phyloP scores from a whole-genome alignment of 768 basidiomycete genomes.

The Steccherinum ochraceum region DNA sequence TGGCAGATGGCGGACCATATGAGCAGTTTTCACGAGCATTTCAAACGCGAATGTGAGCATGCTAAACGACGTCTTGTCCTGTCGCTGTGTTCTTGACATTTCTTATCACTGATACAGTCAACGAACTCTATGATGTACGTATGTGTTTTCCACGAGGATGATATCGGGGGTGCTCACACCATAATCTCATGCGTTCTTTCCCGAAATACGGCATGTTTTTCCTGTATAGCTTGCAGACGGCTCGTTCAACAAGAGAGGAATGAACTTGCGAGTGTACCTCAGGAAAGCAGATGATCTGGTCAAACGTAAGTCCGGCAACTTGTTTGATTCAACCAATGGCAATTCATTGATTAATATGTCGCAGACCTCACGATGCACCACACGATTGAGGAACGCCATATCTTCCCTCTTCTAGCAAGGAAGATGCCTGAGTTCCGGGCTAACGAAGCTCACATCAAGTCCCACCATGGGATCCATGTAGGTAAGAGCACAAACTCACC shows the following conservation, averaged over 20 bases:
- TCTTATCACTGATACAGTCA: slow-evolving; percentile 25
- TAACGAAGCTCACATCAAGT: slow-evolving; percentile 39
- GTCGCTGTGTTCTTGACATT: not conserved
- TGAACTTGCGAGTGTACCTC: slow-evolving; percentile 38
- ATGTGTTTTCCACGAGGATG: too few relatives aligned
- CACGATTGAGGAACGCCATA: slow-evolving; percentile 43
- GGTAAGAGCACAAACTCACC: slow-evolving; percentile 23
- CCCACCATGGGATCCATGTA: slow-evolving; percentile 49
- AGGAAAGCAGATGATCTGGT: slow-evolving; percentile 31
- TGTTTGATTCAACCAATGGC: not conserved
- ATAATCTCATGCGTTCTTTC: not conserved
- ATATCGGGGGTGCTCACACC: not conserved
- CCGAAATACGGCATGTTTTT: not conserved
- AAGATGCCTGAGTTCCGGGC: slow-evolving; percentile 42
- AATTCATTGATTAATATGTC: too few relatives aligned
- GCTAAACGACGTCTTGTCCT: not conserved
- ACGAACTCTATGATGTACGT: slow-evolving; percentile 37
- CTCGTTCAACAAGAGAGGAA: slow-evolving; percentile 38
- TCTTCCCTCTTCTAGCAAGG: slow-evolving; percentile 47
- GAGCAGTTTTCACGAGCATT: slow-evolving; percentile 24
- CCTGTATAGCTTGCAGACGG: slow-evolving; percentile 44
- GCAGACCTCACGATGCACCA: slow-evolving; percentile 51
- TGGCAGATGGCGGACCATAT: slow-evolving; percentile 14
- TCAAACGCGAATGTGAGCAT: slow-evolving; percentile 43
- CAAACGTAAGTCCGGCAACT: slow-evolving; percentile 27